Base-by-base conservation (phyloP, 2,329 filamentous ascomycete species). In the Trichoderma endophyticum region DNA sequence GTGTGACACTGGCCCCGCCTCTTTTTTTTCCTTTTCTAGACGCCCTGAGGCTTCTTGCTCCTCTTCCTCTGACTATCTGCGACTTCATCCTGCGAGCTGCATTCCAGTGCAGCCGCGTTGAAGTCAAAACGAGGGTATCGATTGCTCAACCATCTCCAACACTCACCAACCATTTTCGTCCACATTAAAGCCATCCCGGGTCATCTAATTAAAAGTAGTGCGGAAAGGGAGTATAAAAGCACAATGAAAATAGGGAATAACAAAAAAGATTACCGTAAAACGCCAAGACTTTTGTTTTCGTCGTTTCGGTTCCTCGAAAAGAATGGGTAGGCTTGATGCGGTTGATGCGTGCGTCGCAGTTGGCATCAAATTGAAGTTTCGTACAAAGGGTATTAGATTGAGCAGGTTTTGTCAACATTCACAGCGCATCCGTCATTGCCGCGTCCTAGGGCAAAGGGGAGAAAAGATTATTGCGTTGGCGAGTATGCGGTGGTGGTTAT, bases 381-480 rank as follows among this genome's bases (percentile, higher is more conserved):
- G 77, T 73, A 73, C 73, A 75, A 54, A 66, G 73, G 78, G 78
- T 79, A 79, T 76, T 79, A 79, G 75, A 77, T 74, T 75, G 75
- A 76, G 75, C 73, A 71, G 69, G 76, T 71, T 75, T 71, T 51
- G 67, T 70, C 67, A 70, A 70, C 48, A 54, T 43, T 56, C 28
- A 36, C 54, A 56, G 18, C 34, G 32, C 63, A 61, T 68, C 61
- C 57, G 24, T 21, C 63, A 15, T 67, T 51, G 54, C 56, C 63
- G 5, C 26, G 62, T 30, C 63, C 32, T 26, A 18, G 32, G 59
- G 51, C 26, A 57, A 51, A 61, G 26, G 14, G 30, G 26, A 39
- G 30, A 56, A 56, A 57, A 18, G 34, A 61, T 51, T 34, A 59
- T 63, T 34, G 54, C 56, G 56, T 54, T 43, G 30, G 63, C 57